Percentiles rank a stretch among this genome's conserved stretches.
These are phyloP conservation scores for Xerocomellus chrysenteron DNA, from an alignment of 768 basidiomycete genomes.

Conservation along the genomic window DNA sequence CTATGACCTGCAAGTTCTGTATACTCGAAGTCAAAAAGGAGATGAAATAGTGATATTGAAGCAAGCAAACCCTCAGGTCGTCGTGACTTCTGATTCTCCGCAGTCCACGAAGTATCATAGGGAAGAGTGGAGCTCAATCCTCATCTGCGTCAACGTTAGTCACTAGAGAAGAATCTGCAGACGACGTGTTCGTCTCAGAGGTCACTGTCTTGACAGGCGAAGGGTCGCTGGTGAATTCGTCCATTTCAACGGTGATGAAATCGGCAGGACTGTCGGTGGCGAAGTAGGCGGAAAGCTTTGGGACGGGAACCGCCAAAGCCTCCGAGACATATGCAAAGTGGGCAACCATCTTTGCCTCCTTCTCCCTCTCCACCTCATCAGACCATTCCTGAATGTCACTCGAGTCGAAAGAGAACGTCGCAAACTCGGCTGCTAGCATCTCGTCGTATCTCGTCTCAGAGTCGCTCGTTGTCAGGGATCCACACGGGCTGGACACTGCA, in stretches of 20 bases:
- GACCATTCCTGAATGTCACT: constrained; percentile 14
- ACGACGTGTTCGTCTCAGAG: constrained; percentile 1
- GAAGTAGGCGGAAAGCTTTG: constrained; percentile 4
- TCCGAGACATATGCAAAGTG: constrained; percentile 12
- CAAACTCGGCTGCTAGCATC: constrained; percentile 9
- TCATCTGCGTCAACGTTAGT: constrained; percentile 5
- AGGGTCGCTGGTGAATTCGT: neutral
- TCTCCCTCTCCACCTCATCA: constrained; percentile 11
- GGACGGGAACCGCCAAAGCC: constrained; percentile 11
- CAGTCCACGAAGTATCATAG: neutral
- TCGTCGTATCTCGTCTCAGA: constrained; percentile 9
- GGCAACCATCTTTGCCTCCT: constrained; percentile 11
- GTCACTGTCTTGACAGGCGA: constrained; percentile 4
- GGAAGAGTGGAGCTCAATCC: neutral
- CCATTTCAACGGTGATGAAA: neutral
- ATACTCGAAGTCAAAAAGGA: neutral
- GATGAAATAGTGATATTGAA: neutral
- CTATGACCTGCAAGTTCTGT: neutral
- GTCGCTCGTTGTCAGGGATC: neutral
- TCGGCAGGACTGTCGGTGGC: neutral
- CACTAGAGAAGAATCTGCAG: constrained; percentile 8
- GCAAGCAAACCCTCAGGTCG: constrained; percentile 3
- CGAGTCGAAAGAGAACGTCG: constrained; percentile 8
- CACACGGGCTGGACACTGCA: neutral
- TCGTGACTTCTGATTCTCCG: constrained; percentile 2